phyloP scores from a whole-genome alignment of 768 basidiomycete genomes.

The Baorangia bicolor region DNA sequence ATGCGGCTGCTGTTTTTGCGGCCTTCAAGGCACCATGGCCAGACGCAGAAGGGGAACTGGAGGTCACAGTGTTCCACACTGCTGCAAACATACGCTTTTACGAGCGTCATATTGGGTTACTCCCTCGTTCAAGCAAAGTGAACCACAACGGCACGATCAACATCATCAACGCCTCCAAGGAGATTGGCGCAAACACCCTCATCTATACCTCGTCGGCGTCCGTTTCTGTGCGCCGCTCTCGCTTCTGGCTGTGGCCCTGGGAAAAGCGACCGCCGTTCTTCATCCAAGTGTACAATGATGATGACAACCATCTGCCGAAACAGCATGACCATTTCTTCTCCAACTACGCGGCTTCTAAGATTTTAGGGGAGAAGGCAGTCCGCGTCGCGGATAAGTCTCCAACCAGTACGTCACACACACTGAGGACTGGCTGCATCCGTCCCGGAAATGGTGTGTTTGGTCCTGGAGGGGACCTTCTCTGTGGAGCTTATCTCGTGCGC shows the following conservation, averaged over 20 bases:
- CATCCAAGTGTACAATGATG: constrained; percentile 65
- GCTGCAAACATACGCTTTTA: constrained; percentile 79
- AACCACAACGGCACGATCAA: constrained; percentile 71
- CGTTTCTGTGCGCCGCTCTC: constrained; percentile 52
- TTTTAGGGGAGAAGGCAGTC: constrained; percentile 51
- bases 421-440: constrained; percentile 74
- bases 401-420: constrained; percentile 28
- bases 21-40: constrained; percentile 72
- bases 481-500: constrained; percentile 61
- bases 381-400: constrained; percentile 40
- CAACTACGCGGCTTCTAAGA: constrained; percentile 73
- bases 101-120: constrained; percentile 53
- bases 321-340: constrained; percentile 67
- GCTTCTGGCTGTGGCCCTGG: constrained; percentile 78
- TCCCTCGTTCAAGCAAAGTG: constrained; percentile 55
- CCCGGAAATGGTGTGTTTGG: constrained; percentile 79
- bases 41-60: constrained; percentile 22
- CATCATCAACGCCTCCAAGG: constrained; percentile 56
- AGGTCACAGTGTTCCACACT: constrained; percentile 71
- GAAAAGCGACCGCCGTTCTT: constrained; percentile 54
- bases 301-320: constrained; percentile 50
- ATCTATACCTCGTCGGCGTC: constrained; percentile 77
- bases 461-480: constrained; percentile 69
- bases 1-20: constrained; percentile 49
- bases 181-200: constrained; percentile 53